Percentiles rank a stretch among this genome's conserved stretches.
phyloP scores from a whole-genome alignment of 2,329 filamentous ascomycete species.

The Tolypocladium pustulatum region DNA sequence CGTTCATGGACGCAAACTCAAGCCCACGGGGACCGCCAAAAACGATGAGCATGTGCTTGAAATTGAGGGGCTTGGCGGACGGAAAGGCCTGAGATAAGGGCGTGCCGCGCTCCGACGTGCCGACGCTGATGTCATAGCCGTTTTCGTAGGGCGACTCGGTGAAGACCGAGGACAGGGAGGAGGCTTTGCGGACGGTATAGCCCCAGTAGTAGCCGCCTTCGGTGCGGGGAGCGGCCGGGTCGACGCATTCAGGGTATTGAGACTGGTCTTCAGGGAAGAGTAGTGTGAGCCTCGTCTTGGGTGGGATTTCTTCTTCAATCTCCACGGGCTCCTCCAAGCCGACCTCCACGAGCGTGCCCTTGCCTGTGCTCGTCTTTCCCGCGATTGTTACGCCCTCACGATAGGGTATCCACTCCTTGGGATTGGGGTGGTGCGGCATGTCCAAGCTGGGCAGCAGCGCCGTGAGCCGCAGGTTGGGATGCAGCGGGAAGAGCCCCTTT shows the following conservation, averaged over 20 bases:
- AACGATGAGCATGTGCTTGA: slow-evolving; percentile 65
- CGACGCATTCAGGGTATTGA: slow-evolving; percentile 45
- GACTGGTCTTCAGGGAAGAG: slow-evolving; percentile 39
- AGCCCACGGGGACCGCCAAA: slow-evolving; percentile 75
- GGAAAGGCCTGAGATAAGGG: slow-evolving; percentile 35
- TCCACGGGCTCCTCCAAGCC: slow-evolving; percentile 44
- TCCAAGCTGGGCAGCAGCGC: slow-evolving; percentile 68
- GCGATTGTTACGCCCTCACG: slow-evolving; percentile 63
- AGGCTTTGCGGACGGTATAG: slow-evolving; percentile 57
- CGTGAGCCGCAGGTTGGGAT: slow-evolving; percentile 65
- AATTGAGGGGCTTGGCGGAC: slow-evolving; percentile 27
- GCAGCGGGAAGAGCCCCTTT: slow-evolving; percentile 63
- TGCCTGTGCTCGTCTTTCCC: slow-evolving; percentile 28
- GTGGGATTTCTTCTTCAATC: slow-evolving; percentile 52
- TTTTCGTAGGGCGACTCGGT: slow-evolving; percentile 65
- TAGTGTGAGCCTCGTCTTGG: slow-evolving; percentile 64
- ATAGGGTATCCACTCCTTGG: slow-evolving; percentile 68
- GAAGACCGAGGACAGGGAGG: slow-evolving; percentile 61
- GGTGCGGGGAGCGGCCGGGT: slow-evolving; percentile 58
- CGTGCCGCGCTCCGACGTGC: slow-evolving; percentile 68
- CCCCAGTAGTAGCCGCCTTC: slow-evolving; percentile 83
- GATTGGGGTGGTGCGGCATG: slow-evolving; percentile 73
- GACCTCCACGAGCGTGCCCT: slow-evolving; percentile 46
- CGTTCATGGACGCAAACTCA: slow-evolving; percentile 61
- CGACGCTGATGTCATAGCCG: slow-evolving; percentile 75